Evolutionary conservation across 2,329 filamentous ascomycete species (phyloP), one percentile per base, ranked within the genome.

Genomic region (Daldinia eschscholtzii): DNA sequence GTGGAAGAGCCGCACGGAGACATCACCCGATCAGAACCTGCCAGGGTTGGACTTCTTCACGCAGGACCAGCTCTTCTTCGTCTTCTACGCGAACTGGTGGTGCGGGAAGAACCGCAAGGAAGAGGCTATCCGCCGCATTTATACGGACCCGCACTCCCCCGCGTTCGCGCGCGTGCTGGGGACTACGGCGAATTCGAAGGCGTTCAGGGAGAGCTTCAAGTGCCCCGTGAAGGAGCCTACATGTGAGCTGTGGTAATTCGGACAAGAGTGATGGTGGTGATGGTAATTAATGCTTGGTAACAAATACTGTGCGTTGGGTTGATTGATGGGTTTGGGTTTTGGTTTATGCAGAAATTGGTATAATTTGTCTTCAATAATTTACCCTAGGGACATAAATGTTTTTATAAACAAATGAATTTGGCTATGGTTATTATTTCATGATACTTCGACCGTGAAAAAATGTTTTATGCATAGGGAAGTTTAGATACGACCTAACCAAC

Each of bases 181-280:
- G 3, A 89, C 89, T 0, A 87, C 91, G 81, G 85, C 86, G 0
- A 93, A 93, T 74, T 91, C 89, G 33, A 83, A 84, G 30, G 89
- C 88, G 18, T 93, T 93, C 75, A 85, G 83, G 65, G 87, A 92
- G 77, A 88, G 87, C 9, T 93, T 93, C 77, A 81, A 87, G 53
- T 93, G 91, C 75, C 83, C 87, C 15, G 81, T 81, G 2, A 91
- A 89, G 80, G 84, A 92, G 76, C 90, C 90, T 0, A 87, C 85
- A 35, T 93, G 91, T 77, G 87, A 92, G 79, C 80, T 93, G 64
- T 93, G 91, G 90, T 93, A 42, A 71, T 23, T 23, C 20, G 20
- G 20, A 23, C 65, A 3, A 12, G 1, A 37, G 35, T 15, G 12
- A 30, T n/a, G 7, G 12, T 20, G 59, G 33, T 12, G 12, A 39